phyloP scores from a whole-genome alignment of 495 filamentous ascomycete genomes.

The Chaetomium tenue region DNA sequence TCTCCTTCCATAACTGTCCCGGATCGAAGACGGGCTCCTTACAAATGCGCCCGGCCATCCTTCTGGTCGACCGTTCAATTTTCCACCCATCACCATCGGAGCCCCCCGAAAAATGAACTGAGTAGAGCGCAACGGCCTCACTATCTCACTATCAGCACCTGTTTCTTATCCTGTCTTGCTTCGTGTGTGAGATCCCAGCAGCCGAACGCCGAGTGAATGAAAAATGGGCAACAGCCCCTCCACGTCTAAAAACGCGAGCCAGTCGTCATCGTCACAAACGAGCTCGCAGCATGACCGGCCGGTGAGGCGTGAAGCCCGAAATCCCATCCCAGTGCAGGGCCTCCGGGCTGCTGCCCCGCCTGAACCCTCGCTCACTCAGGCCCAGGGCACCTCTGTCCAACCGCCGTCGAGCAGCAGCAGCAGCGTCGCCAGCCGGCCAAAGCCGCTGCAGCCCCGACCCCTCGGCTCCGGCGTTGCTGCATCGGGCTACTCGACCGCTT shows the following conservation, averaged over 20 bases:
- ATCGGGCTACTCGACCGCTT: conserved; percentile 42
- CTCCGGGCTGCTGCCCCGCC: conserved; percentile 51
- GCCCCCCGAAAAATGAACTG: conserved; percentile 11
- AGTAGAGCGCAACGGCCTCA: neutral
- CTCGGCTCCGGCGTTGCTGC: conserved; percentile 33
- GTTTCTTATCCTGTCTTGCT: conserved; percentile 1
- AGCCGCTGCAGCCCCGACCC: conserved; percentile 34
- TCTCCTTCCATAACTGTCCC: conserved; percentile 2
- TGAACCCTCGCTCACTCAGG: conserved; percentile 54
- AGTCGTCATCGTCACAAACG: conserved; percentile 28
- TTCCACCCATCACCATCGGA: neutral
- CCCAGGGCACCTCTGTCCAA: conserved; percentile 46
- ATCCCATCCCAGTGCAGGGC: conserved; percentile 36
- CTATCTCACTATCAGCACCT: neutral
- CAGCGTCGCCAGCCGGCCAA: conserved; percentile 40
- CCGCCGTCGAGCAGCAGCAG: conserved; percentile 33
- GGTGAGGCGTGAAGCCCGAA: conserved; percentile 35
- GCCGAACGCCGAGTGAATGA: conserved; percentile 11
- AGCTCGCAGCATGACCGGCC: conserved; percentile 32
- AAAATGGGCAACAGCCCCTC: conserved; percentile 44
- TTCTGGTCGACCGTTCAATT: neutral
- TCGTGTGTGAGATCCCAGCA: conserved; percentile 20
- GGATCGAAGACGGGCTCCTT: conserved; percentile 5
- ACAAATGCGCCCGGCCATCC: conserved; percentile 10
- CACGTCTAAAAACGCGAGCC: conserved; percentile 30